These are phyloP conservation scores for Cytospora mali DNA, from an alignment of 2,329 filamentous ascomycete species.

Conservation along the genomic window DNA sequence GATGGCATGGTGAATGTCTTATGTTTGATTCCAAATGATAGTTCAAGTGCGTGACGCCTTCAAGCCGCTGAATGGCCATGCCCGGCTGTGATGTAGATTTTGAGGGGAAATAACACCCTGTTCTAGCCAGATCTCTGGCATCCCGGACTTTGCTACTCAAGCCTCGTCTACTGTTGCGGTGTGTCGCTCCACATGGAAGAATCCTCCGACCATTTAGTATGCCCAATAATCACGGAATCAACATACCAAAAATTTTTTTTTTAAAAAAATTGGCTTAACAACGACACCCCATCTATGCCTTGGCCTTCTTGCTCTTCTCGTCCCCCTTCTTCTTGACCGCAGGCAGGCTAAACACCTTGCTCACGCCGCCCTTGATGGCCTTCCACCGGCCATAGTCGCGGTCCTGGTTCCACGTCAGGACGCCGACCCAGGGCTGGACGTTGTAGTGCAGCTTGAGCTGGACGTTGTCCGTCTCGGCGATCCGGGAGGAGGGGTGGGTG, in stretches of 20 bases:
- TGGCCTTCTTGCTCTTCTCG: conserved; percentile 32
- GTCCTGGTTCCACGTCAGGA: conserved; percentile 77
- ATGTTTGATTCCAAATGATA: not conserved
- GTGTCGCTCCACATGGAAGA: not conserved
- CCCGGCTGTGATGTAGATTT: not conserved
- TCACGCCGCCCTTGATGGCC: conserved; percentile 64
- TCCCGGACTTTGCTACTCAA: not conserved
- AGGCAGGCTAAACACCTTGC: conserved; percentile 66
- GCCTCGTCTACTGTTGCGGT: not conserved
- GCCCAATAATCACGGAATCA: too few species aligned
- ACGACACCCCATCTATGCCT: not conserved
- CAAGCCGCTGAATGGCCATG: not conserved
- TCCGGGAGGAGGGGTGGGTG: conserved; percentile 79
- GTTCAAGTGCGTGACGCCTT: not conserved
- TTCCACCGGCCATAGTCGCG: conserved; percentile 64
- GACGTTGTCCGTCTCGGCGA: conserved; percentile 74
- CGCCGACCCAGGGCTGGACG: conserved; percentile 94
- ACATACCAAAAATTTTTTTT: too few species aligned
- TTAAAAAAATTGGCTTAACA: too few species aligned
- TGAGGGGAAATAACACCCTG: not conserved
- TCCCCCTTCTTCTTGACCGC: conserved; percentile 62
- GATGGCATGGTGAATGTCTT: not conserved
- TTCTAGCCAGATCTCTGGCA: not conserved
- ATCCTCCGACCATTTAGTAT: not conserved
- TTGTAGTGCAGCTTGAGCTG: conserved; percentile 88